Evolutionary conservation across 768 basidiomycete genomes (phyloP), one percentile per base, ranked within the genome.

Genomic region (Amanita fuliginea): DNA sequence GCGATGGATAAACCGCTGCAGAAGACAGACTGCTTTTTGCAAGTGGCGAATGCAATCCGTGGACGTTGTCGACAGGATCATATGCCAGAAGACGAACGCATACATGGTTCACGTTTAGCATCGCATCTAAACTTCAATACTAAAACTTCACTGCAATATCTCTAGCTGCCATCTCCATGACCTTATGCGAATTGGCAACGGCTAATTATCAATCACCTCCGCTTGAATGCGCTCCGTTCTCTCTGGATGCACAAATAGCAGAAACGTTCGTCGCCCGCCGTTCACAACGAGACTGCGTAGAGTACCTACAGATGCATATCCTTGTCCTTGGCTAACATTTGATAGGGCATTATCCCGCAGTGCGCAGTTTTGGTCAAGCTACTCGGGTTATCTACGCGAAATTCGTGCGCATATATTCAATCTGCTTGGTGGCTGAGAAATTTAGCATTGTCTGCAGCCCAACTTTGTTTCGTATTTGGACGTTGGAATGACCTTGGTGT

Each of bases 341-440:
- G 8, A 16, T 37, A 88, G 86, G 49, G 83, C 86, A 10, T 64
- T 89, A 8, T 79, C 85, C 13, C 70, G 85, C 43, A 88, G 86
- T 59, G 77, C 86, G 6, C 86, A 89, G 57, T 83, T 81, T 57
- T 89, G 86, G 86, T 86, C 86, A 3, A 86, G 83, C 50, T 88
- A 87, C 62, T 89, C 86, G 2, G 86, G 86, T 0, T 87, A 89
- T 63, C 70, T 89, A 45, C 76, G 86, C 39, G 85, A 88, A 70
- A 72, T 85, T 50, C 77, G 86, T 84, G 59, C 61, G 84, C 77
- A 37, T 21, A 40, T 22, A 19, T 36, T 32, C 32, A 47, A 21
- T 19, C 36, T 24, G 13, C 9, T 10, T 21, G 13, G 28, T 21
- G 21, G n/a, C 26, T 51, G 43, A 54, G 55, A 51, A 56, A 53